Evolutionary conservation across 2,329 filamentous ascomycete species (phyloP).

Genomic region (Colletotrichum horii): DNA sequence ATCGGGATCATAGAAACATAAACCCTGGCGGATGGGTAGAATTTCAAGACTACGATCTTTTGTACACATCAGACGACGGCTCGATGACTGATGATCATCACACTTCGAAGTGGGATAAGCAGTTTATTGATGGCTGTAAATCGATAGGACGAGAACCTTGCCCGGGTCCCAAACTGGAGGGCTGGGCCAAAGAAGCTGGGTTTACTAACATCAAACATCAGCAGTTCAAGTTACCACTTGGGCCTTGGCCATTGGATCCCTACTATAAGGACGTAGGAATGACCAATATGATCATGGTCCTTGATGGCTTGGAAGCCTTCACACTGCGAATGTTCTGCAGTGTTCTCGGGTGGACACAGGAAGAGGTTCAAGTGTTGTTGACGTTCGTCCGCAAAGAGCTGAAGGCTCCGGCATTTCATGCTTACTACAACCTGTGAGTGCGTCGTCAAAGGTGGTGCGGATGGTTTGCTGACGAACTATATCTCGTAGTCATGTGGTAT

Average conservation of each 20-base stretch:
- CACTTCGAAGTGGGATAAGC: constrained; percentile 20
- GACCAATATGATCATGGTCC: constrained; percentile 13
- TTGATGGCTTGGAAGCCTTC: constrained; percentile 28
- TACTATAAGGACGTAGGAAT: constrained; percentile 25
- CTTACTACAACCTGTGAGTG: constrained; percentile 26
- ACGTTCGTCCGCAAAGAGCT: constrained; percentile 33
- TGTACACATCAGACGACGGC: constrained; percentile 26
- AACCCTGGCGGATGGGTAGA: constrained; percentile 37
- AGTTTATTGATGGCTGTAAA: constrained; percentile 31
- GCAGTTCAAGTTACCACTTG: constrained; percentile 38
- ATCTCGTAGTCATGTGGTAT: constrained; percentile 18
- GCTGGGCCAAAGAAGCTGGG: constrained; percentile 39
- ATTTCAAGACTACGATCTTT: constrained; percentile 26
- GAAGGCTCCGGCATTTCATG: constrained; percentile 26
- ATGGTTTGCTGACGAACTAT: neutral
- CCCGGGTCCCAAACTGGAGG: constrained; percentile 25
- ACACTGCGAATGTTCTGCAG: constrained; percentile 32
- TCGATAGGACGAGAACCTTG: neutral
- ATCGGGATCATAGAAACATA: constrained; percentile 28
- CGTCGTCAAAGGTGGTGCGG: neutral
- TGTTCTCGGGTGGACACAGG: constrained; percentile 30
- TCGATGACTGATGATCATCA: constrained; percentile 14
- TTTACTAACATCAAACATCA: constrained; percentile 38
- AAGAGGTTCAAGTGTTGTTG: constrained; percentile 31
- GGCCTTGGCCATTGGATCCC: constrained; percentile 31